Evolutionary conservation across 2,329 filamentous ascomycete genomes (phyloP).

Genomic region (Fusarium tanahbumbuense): DNA sequence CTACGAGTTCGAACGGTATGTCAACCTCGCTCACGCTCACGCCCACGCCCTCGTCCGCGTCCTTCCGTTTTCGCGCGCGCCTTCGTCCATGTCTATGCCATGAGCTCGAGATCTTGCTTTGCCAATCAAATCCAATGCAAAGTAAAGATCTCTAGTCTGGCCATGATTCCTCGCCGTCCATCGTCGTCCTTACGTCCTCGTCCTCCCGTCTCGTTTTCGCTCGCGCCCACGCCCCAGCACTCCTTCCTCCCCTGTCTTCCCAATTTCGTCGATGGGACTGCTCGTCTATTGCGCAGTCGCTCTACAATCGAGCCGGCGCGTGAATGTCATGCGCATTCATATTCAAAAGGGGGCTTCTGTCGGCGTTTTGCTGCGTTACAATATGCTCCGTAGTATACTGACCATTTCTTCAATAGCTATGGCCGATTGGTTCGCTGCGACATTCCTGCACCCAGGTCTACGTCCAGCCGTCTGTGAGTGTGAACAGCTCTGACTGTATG

Average conservation of each 20-base stretch:
- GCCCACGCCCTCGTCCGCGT: constrained; percentile 55
- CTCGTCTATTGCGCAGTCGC: constrained; percentile 46
- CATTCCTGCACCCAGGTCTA: constrained; percentile 94
- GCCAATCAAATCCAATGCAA: constrained; percentile 9
- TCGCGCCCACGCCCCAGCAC: constrained; percentile 45
- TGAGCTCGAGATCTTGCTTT: constrained; percentile 30
- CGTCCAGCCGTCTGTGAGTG: constrained; percentile 93
- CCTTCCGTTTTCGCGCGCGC: constrained; percentile 49
- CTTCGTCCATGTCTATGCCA: constrained; percentile 42
- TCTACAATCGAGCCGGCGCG: constrained; percentile 44
- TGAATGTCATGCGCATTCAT: constrained; percentile 44
- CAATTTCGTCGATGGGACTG: constrained; percentile 45
- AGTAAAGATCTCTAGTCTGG: constrained; percentile 40
- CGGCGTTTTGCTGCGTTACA: constrained; percentile 38
- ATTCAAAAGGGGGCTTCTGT: constrained; percentile 44
- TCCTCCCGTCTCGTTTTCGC: constrained; percentile 46
- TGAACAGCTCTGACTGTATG: background rate
- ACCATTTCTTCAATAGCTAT: constrained; percentile 73
- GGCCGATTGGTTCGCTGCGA: constrained; percentile 98
- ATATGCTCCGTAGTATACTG: constrained; percentile 59
- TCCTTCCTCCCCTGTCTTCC: constrained; percentile 38
- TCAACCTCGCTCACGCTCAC: constrained; percentile 65
- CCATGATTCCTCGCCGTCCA: constrained; percentile 45
- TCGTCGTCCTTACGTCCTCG: constrained; percentile 47
- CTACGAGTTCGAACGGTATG: constrained; percentile 99